phyloP scores from a whole-genome alignment of 306 rosid species.

The Trifolium dubium region DNA sequence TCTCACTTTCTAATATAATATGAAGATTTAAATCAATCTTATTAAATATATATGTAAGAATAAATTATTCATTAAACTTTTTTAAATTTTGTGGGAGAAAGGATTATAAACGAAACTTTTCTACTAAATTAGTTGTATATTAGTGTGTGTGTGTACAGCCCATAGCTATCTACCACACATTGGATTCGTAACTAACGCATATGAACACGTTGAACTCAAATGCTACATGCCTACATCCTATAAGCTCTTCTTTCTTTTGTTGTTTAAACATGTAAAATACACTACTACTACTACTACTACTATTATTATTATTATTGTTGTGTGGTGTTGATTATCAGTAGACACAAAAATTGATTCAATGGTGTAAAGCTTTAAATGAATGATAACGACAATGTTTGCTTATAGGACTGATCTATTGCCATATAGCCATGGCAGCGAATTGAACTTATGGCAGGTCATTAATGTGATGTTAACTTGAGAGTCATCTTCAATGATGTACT shows the following conservation, averaged over 20 bases:
- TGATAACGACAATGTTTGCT: not conserved
- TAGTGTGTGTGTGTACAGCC: too few relatives aligned
- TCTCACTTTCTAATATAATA: too few relatives aligned
- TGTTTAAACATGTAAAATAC: too few relatives aligned
- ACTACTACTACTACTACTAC: too few relatives aligned
- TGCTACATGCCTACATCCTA: not conserved
- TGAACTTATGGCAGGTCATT: not conserved
- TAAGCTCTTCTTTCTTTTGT: too few relatives aligned
- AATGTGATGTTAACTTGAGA: conserved; percentile 19
- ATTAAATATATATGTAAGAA: too few relatives aligned
- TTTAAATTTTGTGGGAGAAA: not conserved
- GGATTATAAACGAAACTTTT: too few relatives aligned
- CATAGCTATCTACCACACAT: conserved; percentile 7
- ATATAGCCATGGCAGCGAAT: not conserved
- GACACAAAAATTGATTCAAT: not conserved
- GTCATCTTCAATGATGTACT: not conserved
- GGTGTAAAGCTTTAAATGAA: conserved; percentile 17
- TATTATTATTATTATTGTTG: too few relatives aligned
- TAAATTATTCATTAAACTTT: too few relatives aligned
- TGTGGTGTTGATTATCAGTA: not conserved
- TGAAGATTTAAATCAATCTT: too few relatives aligned
- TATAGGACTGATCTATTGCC: not conserved
- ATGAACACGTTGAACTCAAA: conserved; percentile 13
- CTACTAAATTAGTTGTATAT: too few relatives aligned
- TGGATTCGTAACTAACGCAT: conserved; percentile 7